Conservation (phyloP, 345 rosid genomes). For the Reutealis trisperma region DNA sequence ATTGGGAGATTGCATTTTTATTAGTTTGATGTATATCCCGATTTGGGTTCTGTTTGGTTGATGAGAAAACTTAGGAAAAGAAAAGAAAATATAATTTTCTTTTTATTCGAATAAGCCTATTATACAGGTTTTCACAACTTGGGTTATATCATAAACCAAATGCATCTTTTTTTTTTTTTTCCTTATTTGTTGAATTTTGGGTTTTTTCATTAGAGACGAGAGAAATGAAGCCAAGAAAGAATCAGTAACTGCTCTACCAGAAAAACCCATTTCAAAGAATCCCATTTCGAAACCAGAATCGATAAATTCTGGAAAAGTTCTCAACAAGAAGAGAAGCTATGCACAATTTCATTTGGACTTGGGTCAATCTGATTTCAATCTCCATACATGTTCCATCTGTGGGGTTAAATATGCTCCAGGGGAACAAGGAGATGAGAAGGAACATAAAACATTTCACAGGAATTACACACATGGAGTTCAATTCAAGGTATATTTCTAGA, state of each 20-base stretch:
- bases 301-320: constrained; percentile 24
- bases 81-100: background rate
- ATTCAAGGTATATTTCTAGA: constrained; percentile 54
- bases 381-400: constrained; percentile 56
- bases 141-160: background rate
- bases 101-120: background rate
- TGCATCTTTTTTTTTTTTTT: background rate
- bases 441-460: constrained; percentile 63
- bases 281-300: constrained; percentile 19
- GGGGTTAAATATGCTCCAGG: constrained; percentile 73
- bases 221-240: constrained; percentile 17
- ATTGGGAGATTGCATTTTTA: background rate
- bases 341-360: constrained; percentile 78
- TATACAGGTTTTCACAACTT: background rate
- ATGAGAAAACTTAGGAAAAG: background rate
- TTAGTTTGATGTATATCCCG: background rate
- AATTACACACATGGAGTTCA: constrained; percentile 63
- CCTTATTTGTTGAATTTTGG: background rate
- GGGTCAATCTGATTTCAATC: constrained; percentile 87
- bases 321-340: constrained; percentile 76
- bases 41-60: background rate
- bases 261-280: constrained; percentile 20
- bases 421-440: constrained; percentile 72
- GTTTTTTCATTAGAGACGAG: constrained; percentile 8
- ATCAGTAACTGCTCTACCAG: constrained; percentile 2